Percentiles rank a stretch among this genome's conserved stretches.
phyloP scores from a whole-genome alignment of 345 rosid genomes.

The Melastoma malabathricum region DNA sequence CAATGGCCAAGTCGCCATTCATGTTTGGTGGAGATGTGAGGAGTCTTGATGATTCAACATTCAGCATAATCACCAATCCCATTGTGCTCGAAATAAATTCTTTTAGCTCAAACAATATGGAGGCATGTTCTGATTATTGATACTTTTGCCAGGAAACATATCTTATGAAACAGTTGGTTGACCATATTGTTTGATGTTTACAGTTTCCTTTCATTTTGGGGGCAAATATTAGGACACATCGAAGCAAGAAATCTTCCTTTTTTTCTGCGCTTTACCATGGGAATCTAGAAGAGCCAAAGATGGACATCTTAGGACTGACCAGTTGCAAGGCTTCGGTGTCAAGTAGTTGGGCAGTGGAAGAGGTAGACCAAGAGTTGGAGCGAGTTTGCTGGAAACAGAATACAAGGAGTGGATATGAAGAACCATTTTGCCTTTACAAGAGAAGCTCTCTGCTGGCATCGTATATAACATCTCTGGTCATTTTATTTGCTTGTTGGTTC shows the following conservation, averaged over 20 bases:
- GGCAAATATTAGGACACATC: not conserved
- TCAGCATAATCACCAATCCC: slow-evolving; percentile 58
- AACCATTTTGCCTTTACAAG: too few species aligned
- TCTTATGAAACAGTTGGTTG: not conserved
- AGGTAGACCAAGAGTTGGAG: too few species aligned
- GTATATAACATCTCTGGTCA: slow-evolving; percentile 20
- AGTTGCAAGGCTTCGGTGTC: slow-evolving; percentile 66
- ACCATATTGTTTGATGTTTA: not conserved
- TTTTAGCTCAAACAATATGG: slow-evolving; percentile 60
- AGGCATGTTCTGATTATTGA: slow-evolving; percentile 26
- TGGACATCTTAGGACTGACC: slow-evolving; percentile 34
- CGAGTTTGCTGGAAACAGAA: too few species aligned
- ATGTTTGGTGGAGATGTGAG: slow-evolving; percentile 90
- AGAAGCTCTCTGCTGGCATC: slow-evolving; percentile 13
- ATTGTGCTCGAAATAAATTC: slow-evolving; percentile 52
- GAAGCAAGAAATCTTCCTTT: not conserved
- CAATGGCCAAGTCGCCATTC: slow-evolving; percentile 81
- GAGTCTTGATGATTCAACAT: slow-evolving; percentile 52
- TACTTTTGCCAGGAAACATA: not conserved
- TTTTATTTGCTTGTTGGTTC: not conserved
- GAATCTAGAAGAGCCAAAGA: slow-evolving; percentile 9
- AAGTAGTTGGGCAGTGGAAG: too few species aligned
- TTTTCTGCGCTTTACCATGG: not conserved
- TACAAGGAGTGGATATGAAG: too few species aligned
- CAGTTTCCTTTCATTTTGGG: slow-evolving; percentile 24